These are phyloP conservation scores for Neonectria ditissima DNA, from an alignment of 2,329 filamentous ascomycete genomes.

Conservation along the genomic window DNA sequence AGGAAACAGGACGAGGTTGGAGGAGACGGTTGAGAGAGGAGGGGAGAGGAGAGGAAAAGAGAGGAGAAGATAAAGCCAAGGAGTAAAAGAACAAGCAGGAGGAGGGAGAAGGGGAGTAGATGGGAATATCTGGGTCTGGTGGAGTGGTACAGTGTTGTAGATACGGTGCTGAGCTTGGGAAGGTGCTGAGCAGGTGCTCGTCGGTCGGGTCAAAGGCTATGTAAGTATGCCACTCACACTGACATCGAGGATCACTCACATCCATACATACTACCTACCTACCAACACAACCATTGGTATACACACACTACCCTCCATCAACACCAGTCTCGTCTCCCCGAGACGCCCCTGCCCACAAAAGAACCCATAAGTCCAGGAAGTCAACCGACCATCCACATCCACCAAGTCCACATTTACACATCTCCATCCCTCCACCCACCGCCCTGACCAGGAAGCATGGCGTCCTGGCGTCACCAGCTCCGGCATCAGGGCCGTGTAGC, in stretches of 20 bases:
- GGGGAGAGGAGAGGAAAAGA: background rate
- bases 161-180: background rate
- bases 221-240: background rate
- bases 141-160: slow-evolving; percentile 5
- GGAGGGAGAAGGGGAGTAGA: background rate
- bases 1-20: background rate
- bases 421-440: background rate
- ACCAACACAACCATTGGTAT: no score
- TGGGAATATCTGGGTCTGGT: slow-evolving; percentile 4
- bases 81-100: background rate
- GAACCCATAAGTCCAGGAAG: background rate
- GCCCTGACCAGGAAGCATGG: background rate
- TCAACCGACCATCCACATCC: background rate
- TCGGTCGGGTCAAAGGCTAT: background rate
- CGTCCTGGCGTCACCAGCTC: background rate
- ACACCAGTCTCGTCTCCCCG: background rate
- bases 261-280: no score
- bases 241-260: background rate
- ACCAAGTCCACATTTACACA: background rate
- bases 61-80: background rate
- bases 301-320: background rate
- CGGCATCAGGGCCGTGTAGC: background rate
- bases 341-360: background rate
- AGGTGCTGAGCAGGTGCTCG: background rate
- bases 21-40: background rate